Evolutionary conservation across 129 eudicot species (phyloP), one percentile per base, ranked within the genome.

Genomic region (Flaveria brownii): DNA sequence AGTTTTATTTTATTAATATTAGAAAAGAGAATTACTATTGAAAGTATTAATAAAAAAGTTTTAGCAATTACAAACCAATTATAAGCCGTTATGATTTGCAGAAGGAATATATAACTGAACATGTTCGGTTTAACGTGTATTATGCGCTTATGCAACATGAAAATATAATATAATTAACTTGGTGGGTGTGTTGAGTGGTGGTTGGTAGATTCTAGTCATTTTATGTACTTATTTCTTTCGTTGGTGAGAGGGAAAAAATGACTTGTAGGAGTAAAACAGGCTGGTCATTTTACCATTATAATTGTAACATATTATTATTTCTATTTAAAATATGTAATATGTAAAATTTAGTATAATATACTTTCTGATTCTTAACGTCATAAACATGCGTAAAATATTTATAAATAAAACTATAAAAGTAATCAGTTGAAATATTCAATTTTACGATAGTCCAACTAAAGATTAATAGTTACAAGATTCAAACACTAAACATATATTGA

Each of bases 101-200:
- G 41, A 36, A 36, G 41, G 41, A 36, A 36, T 36, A 5, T 36
- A 36, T 36, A 36, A 36, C 41, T 36, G 1, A 64, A 64, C 46
- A 33, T 33, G 12, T 64, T 36, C 46, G 12, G 23, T 64, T 64
- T 64, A 5, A 30, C 70, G 70, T 64, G 70, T 64, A 64, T 64
- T 64, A 14, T 64, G 47, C 70, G 47, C 70, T 49, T 64, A 33
- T n/a, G 1, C 46, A 30, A 28, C 22, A 28, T 15, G 45, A 15
- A 63, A 28, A 30, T 63, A 63, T 59, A 59, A 57, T 20, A 17
- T 2, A 59, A 20, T 14, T 49, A 11, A n/a, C n/a, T n/a, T n/a
- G n/a, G 41, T 36, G 41, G 41, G 16, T 49, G n/a, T 3, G 14
- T 15, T 52, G 1, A 17, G 26, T 55, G 28, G 25, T 55, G 12